Conservation (phyloP, 1,284 basidiomycete genomes). For the Pisolithus thermaeus region DNA sequence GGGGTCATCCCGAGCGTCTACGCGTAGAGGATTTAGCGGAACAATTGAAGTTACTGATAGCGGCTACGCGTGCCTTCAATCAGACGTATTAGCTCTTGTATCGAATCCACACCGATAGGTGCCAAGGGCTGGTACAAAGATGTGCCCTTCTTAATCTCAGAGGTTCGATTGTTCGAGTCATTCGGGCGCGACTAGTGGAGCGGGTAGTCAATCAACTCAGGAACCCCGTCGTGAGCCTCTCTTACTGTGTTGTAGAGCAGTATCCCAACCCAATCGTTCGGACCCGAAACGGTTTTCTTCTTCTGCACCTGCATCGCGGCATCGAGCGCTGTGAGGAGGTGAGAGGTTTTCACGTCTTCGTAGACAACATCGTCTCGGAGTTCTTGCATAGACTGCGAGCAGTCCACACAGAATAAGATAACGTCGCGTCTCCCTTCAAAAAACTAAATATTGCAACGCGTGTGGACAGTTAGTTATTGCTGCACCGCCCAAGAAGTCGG, state of each 20-base stretch:
- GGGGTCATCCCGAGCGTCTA: conserved; percentile 56
- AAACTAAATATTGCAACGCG: conserved; percentile 38
- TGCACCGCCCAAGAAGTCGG: too few relatives aligned
- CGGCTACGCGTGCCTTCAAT: conserved; percentile 54
- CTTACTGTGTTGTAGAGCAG: conserved; percentile 90
- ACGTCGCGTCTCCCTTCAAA: conserved; percentile 76
- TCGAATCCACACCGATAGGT: conserved; percentile 74
- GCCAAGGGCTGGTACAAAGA: conserved; percentile 73
- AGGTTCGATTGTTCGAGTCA: conserved; percentile 46
- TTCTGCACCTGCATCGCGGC: conserved; percentile 83
- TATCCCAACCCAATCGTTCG: conserved; percentile 85
- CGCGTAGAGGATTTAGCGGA: conserved; percentile 8
- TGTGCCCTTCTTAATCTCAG: conserved; percentile 71
- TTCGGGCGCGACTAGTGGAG: conserved; percentile 43
- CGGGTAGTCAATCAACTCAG: conserved; percentile 3
- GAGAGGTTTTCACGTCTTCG: conserved; percentile 58
- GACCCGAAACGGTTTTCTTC: conserved; percentile 83
- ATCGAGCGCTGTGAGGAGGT: conserved; percentile 68
- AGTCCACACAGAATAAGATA: conserved; percentile 91
- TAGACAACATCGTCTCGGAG: conserved; percentile 58
- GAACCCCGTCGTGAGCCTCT: not conserved
- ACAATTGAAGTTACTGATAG: not conserved
- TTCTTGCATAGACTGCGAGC: conserved; percentile 82
- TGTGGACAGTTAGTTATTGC: not conserved
- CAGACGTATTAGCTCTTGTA: conserved; percentile 67